These are phyloP conservation scores for Candida gigantensis DNA, from an alignment of 1,139 yeast species.

Conservation along the genomic window DNA sequence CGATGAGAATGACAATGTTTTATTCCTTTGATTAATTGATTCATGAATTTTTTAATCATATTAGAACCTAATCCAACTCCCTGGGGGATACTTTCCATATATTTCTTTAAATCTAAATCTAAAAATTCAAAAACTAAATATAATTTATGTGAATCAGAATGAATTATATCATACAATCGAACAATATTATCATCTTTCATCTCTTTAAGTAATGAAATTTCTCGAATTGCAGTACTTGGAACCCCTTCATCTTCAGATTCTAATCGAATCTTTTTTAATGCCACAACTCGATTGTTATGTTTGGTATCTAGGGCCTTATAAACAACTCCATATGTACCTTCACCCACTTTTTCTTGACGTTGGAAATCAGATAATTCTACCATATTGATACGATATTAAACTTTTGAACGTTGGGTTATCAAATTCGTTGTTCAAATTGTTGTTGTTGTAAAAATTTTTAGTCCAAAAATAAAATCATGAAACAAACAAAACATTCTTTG, in stretches of 20 bases:
- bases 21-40: conserved; percentile 89
- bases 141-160: conserved; percentile 92
- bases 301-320: conserved; percentile 91
- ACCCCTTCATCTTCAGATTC: conserved; percentile 99
- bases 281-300: conserved; percentile 89
- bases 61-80: conserved; percentile 88
- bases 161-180: conserved; percentile 88
- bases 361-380: conserved; percentile 89
- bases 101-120: conserved; percentile 91
- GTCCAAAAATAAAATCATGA: too few relatives aligned
- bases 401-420: too few relatives aligned
- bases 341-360: conserved; percentile 95
- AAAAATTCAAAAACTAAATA: conserved; percentile 92
- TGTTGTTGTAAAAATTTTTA: too few relatives aligned
- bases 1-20: conserved; percentile 95
- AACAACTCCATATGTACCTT: conserved; percentile 97
- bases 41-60: conserved; percentile 91
- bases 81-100: conserved; percentile 94
- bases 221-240: conserved; percentile 97
- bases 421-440: too few relatives aligned
- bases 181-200: conserved; percentile 92
- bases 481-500: too few relatives aligned
- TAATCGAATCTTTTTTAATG: conserved; percentile 88
- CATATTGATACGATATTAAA: too few relatives aligned
- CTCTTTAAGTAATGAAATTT: conserved; percentile 89